Conservation (phyloP, 2,329 filamentous ascomycete species). For the Phoma herbarum region DNA sequence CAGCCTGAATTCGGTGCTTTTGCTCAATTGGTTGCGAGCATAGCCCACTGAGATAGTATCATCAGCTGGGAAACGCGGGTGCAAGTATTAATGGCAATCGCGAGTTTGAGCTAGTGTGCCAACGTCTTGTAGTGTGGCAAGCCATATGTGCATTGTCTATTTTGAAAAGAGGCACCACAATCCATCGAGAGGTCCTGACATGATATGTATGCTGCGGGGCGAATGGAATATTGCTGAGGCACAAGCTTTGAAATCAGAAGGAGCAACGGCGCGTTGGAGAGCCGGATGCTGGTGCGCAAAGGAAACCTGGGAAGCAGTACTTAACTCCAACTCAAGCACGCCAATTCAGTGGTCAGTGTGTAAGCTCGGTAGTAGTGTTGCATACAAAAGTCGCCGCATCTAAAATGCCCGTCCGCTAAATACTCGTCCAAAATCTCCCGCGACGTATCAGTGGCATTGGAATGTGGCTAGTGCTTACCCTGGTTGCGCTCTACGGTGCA, state of each 20-base stretch:
- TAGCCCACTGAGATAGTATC: not conserved
- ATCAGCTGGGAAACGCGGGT: not conserved
- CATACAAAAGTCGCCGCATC: too few relatives aligned
- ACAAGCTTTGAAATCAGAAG: too few relatives aligned
- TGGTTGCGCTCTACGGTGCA: not conserved
- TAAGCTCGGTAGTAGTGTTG: too few relatives aligned
- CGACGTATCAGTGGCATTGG: not conserved
- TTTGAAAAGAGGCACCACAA: too few relatives aligned
- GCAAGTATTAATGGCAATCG: not conserved
- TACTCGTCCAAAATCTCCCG: not conserved
- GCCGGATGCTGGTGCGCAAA: too few relatives aligned
- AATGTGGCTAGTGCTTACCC: not conserved
- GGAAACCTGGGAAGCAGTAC: too few relatives aligned
- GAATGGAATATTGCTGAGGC: too few relatives aligned
- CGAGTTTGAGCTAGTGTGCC: not conserved
- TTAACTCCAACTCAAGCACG: too few relatives aligned
- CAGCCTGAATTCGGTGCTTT: not conserved
- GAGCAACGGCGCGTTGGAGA: too few relatives aligned
- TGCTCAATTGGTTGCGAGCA: not conserved
- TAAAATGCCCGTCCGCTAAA: not conserved
- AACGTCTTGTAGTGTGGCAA: not conserved
- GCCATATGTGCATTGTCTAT: not conserved
- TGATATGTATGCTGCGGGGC: too few relatives aligned
- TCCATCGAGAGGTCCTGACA: too few relatives aligned
- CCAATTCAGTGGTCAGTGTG: too few relatives aligned